Evolutionary conservation across 305 asterid species (phyloP).

Genomic region (Fraxinus floribunda): DNA sequence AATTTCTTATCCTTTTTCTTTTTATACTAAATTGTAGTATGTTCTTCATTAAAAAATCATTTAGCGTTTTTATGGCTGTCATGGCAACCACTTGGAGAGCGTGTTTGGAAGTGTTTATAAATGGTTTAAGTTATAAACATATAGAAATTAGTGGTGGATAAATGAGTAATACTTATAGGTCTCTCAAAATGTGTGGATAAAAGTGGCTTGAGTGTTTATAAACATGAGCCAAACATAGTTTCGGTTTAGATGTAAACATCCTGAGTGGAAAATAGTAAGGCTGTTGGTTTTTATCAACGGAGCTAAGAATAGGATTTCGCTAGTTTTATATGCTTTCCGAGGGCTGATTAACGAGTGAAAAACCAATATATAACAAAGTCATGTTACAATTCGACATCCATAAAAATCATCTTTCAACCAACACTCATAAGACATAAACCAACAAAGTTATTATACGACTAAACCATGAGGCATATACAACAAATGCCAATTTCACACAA

Average conservation of each 20-base stretch:
- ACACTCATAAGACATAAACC: neutral
- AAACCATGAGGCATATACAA: neutral
- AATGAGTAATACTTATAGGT: neutral
- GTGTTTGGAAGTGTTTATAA: neutral
- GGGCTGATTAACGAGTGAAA: neutral
- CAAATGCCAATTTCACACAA: neutral
- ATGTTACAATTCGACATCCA: neutral
- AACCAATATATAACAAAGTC: neutral
- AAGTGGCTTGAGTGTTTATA: neutral
- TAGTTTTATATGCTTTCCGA: neutral
- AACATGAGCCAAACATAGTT: neutral
- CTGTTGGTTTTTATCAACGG: slow-evolving; percentile 1
- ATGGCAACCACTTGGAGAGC: neutral
- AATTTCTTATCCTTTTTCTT: neutral
- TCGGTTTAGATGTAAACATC: neutral
- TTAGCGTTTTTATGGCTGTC: neutral
- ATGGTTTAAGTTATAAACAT: neutral
- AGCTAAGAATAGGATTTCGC: neutral
- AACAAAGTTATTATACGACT: neutral
- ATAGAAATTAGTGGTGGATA: neutral
- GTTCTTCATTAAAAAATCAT: neutral
- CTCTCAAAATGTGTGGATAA: neutral
- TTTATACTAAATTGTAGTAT: neutral
- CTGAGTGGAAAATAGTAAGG: neutral
- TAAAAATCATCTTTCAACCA: neutral